Evolutionary conservation across 1,284 basidiomycete species (phyloP).

Genomic region (Pseudomicrostroma phylloplanum): DNA sequence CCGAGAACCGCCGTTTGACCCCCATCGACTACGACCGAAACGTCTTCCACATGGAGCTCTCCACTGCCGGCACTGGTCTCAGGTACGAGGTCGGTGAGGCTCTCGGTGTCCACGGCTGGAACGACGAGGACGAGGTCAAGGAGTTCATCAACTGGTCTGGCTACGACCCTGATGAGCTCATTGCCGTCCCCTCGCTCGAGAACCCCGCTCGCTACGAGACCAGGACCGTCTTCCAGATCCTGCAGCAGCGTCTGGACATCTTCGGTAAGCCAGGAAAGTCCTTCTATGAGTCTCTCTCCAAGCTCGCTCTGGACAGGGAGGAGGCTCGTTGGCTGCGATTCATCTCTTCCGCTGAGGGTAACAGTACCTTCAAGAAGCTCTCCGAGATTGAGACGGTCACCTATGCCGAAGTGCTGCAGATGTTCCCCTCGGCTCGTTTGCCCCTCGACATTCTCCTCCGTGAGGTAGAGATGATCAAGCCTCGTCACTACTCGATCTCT

Average conservation of each 20-base stretch:
- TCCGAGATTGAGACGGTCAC: slow-evolving; percentile 90
- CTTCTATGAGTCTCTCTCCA: slow-evolving; percentile 83
- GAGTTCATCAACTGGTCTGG: slow-evolving; percentile 91
- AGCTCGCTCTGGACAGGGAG: slow-evolving; percentile 65
- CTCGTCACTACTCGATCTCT: slow-evolving; percentile 96
- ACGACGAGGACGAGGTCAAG: slow-evolving; percentile 78
- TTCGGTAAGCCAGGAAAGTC: slow-evolving; percentile 93
- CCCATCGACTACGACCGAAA: slow-evolving; percentile 94
- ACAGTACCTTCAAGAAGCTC: slow-evolving; percentile 87
- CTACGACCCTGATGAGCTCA: slow-evolving; percentile 69
- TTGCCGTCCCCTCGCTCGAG: slow-evolving; percentile 67
- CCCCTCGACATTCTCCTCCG: slow-evolving; percentile 71
- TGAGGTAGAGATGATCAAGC: slow-evolving; percentile 72
- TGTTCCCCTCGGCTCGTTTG: slow-evolving; percentile 74
- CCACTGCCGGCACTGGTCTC: slow-evolving; percentile 82
- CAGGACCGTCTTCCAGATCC: slow-evolving; percentile 85
- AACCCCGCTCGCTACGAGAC: slow-evolving; percentile 57
- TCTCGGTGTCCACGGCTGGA: slow-evolving; percentile 95
- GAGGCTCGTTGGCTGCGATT: slow-evolving; percentile 82
- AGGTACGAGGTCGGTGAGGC: slow-evolving; percentile 96
- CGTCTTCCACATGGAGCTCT: slow-evolving; percentile 97
- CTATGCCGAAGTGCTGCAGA: slow-evolving; percentile 78
- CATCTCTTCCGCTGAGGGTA: slow-evolving; percentile 86
- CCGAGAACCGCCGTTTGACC: slow-evolving; percentile 88
- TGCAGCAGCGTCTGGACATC: slow-evolving; percentile 93